Conservation (phyloP, 176 grass and related monocot genomes). For the Tillandsia fasciculata region DNA sequence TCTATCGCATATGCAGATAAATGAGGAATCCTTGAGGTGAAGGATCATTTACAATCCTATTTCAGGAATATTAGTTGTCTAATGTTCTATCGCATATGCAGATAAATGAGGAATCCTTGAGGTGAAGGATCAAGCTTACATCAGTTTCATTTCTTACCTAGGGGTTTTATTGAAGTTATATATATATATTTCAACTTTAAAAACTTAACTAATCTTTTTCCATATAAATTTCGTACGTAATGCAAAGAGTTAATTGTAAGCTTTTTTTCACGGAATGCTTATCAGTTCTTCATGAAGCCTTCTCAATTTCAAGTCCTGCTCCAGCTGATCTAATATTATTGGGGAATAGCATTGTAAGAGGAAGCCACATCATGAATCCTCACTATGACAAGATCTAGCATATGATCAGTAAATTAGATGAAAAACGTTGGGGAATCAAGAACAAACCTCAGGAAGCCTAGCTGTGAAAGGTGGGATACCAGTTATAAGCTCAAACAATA, state of each 20-base stretch:
- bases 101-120: not conserved
- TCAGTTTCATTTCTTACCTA: not conserved
- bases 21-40: not conserved
- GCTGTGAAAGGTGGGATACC: constrained; percentile 37
- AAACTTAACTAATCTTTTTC: not conserved
- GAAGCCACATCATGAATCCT: not conserved
- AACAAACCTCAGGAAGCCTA: constrained; percentile 26
- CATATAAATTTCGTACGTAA: not conserved
- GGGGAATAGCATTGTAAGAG: not conserved
- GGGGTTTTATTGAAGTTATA: not conserved
- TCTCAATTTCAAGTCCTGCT: no score
- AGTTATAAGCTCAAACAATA: constrained; percentile 37
- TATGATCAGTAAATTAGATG: not conserved
- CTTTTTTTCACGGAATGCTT: no score
- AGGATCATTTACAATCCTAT: not conserved
- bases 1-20: not conserved
- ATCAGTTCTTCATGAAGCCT: no score
- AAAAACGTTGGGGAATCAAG: not conserved
- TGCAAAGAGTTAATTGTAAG: not conserved
- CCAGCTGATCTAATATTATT: not conserved
- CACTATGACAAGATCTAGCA: not conserved
- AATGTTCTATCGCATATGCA: not conserved
- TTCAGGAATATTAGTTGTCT: not conserved
- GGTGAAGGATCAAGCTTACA: not conserved
- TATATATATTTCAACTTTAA: not conserved